phyloP scores from a whole-genome alignment of 2,329 filamentous ascomycete species.

The Exutisphaerella laricina region DNA sequence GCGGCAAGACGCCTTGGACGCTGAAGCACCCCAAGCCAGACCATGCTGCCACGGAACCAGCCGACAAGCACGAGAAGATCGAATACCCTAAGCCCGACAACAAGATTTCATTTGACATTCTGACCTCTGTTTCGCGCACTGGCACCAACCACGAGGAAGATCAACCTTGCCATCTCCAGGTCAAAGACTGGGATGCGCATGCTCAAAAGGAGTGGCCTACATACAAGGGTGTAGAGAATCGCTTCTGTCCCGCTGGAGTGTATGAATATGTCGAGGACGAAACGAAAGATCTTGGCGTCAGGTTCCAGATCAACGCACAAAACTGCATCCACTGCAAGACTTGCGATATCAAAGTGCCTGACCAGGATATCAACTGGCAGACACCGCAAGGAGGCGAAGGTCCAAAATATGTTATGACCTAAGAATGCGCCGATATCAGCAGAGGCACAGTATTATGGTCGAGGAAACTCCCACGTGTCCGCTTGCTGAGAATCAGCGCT shows the following conservation, averaged over 20 bases:
- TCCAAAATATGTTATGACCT: conserved; percentile 59
- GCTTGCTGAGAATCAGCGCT: background rate
- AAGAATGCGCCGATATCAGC: no score
- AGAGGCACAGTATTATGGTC: no score
- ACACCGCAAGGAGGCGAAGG: conserved; percentile 82
- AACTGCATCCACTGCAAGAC: conserved; percentile 99
- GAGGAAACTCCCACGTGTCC: background rate
- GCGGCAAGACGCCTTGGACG: conserved; percentile 86
- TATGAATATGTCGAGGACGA: conserved; percentile 97
- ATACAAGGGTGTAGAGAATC: conserved; percentile 89
- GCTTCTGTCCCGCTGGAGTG: conserved; percentile 94
- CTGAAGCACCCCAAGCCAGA: conserved; percentile 77
- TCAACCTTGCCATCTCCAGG: conserved; percentile 91
- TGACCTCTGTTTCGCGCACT: conserved; percentile 90
- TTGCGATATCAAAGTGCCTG: conserved; percentile 96
- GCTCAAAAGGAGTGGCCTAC: conserved; percentile 74
- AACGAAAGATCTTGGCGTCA: conserved; percentile 76
- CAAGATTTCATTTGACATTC: conserved; percentile 89
- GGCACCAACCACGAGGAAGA: conserved; percentile 99
- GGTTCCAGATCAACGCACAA: conserved; percentile 96
- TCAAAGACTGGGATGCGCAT: conserved; percentile 92
- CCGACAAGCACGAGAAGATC: conserved; percentile 77
- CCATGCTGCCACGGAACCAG: conserved; percentile 69
- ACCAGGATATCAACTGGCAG: conserved; percentile 92
- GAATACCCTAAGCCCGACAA: conserved; percentile 96